Base-by-base conservation (phyloP, 768 basidiomycete species). In the Galerina sulciceps region DNA sequence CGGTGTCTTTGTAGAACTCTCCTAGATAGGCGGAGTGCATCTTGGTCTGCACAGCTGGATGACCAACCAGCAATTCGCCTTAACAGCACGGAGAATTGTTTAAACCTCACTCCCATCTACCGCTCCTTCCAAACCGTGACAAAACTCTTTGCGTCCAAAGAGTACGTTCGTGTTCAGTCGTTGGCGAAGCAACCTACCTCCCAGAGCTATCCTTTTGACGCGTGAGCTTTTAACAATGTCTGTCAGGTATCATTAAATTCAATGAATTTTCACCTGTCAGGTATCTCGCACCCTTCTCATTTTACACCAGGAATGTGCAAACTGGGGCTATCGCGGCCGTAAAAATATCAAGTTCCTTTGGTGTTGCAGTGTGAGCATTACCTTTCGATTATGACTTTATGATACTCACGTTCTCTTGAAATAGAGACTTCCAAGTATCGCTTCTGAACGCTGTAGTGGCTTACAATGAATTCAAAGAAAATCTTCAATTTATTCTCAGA, bases 401-500 rank as follows among this genome's bases (percentile, higher is more conserved):
- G 8, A 15, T 22, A n/a, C 46, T 47, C 31, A 44, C 10, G 1
- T 10, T 10, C 14, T 18, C 14, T n/a, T n/a, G n/a, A 6, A 14
- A 14, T 31, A 56, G 55, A 2, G 47, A 56, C 45, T 56, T 56
- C 23, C n/a, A 56, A 37, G 31, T 56, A 3, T 38, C 55, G 8
- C 55, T 56, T 10, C 34, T 10, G 34, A 45, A 26, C 14, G 41
- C 43, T 1, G 1, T 31, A 0, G 14, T 31, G 23, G 34, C 4
- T 45, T 10, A 17, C 5, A 40, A 23, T 50, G 38, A 23, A 35
- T 20, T 36, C 9, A 37, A 15, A n/a, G 9, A 40, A 6, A 40
- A 53, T 14, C 55, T 65, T 11, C 51, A 38, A 22, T 41, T 63
- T 46, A 42, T 41, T 18, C 45, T 65, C 6, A 42, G 49, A 47